Percentiles rank a stretch among this genome's conserved stretches.
Conservation (phyloP, 192 early-diverging fungal genomes). For the Umbelopsis sp. region DNA sequence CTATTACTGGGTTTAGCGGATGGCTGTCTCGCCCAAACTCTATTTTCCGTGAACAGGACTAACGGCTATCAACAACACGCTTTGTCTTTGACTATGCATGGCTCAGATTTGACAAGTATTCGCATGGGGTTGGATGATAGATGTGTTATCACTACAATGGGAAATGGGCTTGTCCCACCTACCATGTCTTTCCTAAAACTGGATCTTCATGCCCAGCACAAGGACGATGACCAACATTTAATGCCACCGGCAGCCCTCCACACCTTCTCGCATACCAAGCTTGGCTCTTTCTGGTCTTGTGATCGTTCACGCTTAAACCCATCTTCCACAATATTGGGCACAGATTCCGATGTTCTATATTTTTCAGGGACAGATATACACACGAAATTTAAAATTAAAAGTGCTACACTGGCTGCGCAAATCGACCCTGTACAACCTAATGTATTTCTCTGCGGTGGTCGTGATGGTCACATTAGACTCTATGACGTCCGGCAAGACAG, state of each 20-base stretch:
- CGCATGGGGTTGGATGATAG: conserved; percentile 9
- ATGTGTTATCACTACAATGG: conserved; percentile 1
- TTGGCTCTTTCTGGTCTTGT: conserved; percentile 8
- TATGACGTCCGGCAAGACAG: background rate
- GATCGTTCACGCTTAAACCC: background rate
- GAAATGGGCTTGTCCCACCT: background rate
- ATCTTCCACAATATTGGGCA: background rate
- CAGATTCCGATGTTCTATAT: background rate
- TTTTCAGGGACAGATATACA: background rate
- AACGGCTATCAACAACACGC: conserved; percentile 3
- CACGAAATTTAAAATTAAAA: background rate
- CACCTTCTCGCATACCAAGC: background rate
- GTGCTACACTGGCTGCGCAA: conserved; percentile 7
- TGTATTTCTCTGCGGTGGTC: background rate
- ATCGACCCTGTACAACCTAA: conserved; percentile 17
- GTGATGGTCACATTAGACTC: background rate
- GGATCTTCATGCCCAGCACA: background rate
- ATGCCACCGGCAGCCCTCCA: background rate
- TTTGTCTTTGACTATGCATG: background rate
- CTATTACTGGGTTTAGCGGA: background rate
- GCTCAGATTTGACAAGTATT: conserved; percentile 5
- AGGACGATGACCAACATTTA: background rate
- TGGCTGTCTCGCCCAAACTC: background rate
- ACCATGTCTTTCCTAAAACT: background rate
- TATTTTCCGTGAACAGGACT: background rate